Evolutionary conservation across 169 alveolate species (phyloP), one percentile per base, ranked within the genome.

Genomic region (Eimeria brunetti): DNA sequence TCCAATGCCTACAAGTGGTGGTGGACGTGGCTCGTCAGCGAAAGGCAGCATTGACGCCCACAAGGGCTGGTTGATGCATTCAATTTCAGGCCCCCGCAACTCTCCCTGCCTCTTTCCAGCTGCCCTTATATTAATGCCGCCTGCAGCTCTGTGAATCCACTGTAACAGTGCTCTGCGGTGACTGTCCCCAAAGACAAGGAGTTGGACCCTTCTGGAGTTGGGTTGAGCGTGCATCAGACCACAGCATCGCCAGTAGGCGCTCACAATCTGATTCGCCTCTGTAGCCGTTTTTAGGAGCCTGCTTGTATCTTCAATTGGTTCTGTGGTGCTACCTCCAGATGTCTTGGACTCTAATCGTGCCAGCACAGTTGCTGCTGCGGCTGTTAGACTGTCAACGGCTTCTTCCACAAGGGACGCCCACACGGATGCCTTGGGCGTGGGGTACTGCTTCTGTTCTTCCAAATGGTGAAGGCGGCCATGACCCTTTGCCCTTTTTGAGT

Each of bases 21-120:
- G 41, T n/a, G 51, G 36, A 11, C 60, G 0, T 12, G 41, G 69
- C 3, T 62, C 49, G 67, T 86, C 62, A 46, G 93, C 81, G n/a
- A 86, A 86, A 24, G 93, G 93, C 53, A 86, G 64, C 93, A 38
- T 58, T 18, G 93, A 86, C 44, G 93, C 93, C 93, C 93, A 86
- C 93, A 86, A 49, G 27, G 93, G 93, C 83, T 86, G 81, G 33
- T 30, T 62, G 64, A 58, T 41, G 64, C 78, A 86, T 20, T 62
- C 64, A n/a, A 62, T 56, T 33, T 86, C 83, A 14, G 93, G 93
- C 4, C 83, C 81, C 67, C 93, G 33, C 81, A 86, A 41, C 81
- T 60, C 62, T 46, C 49, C 83, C 64, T 86, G 93, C 83, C 81
- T 58, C 83, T 64, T 86, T 22, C 93, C 81, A 86, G 33, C 12